Percentiles rank a stretch among this genome's conserved stretches.
Conservation (phyloP, 257 asterid genomes). For the Solanum infundibuliforme region DNA sequence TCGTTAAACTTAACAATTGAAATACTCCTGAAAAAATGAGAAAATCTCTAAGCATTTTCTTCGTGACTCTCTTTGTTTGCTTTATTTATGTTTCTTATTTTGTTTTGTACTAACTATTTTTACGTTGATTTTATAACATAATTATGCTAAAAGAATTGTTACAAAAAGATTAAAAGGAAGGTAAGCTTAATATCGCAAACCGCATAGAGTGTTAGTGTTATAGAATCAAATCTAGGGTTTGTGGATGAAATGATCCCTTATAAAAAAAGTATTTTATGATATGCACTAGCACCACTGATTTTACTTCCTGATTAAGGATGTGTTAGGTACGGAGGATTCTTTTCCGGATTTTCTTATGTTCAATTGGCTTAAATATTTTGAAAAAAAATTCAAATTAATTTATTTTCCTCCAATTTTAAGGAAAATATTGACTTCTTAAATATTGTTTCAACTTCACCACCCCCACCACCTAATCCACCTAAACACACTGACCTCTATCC, state of each 20-base stretch:
- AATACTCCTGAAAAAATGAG: too few species aligned
- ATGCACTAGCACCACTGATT: neutral
- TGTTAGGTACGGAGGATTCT: neutral
- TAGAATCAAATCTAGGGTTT: neutral
- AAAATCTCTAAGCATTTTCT: too few species aligned
- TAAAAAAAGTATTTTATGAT: neutral
- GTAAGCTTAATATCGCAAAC: too few species aligned
- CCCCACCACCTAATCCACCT: neutral
- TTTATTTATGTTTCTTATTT: too few species aligned
- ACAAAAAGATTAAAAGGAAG: too few species aligned
- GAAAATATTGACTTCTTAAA: neutral
- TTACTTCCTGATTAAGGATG: neutral
- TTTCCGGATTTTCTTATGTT: neutral
- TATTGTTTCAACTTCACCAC: neutral
- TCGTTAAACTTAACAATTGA: too few species aligned
- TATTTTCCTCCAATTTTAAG: neutral
- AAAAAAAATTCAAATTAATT: neutral
- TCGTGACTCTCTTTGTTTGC: too few species aligned
- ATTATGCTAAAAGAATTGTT: too few species aligned
- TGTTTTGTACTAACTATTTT: too few species aligned
- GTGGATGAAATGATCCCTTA: neutral
- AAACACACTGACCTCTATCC: neutral
- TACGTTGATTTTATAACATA: too few species aligned
- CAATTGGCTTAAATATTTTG: neutral
- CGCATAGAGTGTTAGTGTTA: neutral